Base-by-base conservation (phyloP, 2,329 filamentous ascomycete genomes). In the Tolypocladium ovalisporum region DNA sequence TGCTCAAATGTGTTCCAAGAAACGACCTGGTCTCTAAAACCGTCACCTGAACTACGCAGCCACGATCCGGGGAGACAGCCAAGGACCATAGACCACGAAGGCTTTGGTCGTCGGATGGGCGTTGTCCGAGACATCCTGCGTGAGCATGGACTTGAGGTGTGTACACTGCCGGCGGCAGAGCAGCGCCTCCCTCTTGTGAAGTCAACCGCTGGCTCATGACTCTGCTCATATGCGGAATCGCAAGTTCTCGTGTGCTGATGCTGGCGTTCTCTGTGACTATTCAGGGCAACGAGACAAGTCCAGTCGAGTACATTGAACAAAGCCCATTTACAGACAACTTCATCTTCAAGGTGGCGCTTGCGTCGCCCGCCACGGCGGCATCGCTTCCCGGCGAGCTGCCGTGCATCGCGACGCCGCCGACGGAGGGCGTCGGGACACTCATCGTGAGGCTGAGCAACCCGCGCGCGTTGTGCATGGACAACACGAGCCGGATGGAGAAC, bases 401-500 rank as follows among this genome's bases (percentile, higher is more conserved):
- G 24, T 47, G 42, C 24, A 47, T 24, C 5, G 42, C 13, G 15
- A 27, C 3, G 5, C 42, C 42, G 42, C 42, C 42, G 42, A 24
- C 42, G 0, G 42, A 29, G 13, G 37, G 56, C 24, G 22, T 58
- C 7, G 58, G 56, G 5, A 49, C 52, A 0, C 13, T 64, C 1
- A 54, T 63, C 17, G 54, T 64, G 40, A 57, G 60, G 9, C 36
- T 64, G 27, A 47, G 56, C 22, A 64, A 64, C 34, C 53, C 59
- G 9, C 52, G 15, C 3, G 62, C 60, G 0, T 37, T 53, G 17
- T 58, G 56, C 24, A 17, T 57, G 35, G 60, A 61, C 47, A 52
- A 61, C n/a, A 56, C 55, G 22, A 59, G 58, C 35, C 63, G 67
- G 4, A 59, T 66, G 4, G 59, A 68, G 58, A 68, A 70, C 52